A percentile compares a stretch with the other conserved stretches of the same genome.
Conservation (phyloP, 1,139 yeast genomes). For the Suhomyces terraborum region DNA sequence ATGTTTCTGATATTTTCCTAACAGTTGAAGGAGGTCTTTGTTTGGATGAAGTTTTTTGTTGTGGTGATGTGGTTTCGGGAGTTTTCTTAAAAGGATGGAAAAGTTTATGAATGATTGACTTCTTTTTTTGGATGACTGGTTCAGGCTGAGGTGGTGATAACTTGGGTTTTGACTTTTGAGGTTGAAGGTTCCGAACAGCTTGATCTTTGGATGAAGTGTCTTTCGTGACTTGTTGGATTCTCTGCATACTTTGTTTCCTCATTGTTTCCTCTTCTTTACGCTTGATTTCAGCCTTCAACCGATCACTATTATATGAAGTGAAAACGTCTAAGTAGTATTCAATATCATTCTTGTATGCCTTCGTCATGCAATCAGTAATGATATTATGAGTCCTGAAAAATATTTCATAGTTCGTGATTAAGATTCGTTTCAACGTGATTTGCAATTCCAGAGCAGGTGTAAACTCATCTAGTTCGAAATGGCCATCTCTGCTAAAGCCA, state of each 20-base stretch:
- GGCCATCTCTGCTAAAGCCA: slow-evolving; percentile 30
- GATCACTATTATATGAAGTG: slow-evolving; percentile 14
- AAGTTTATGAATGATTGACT: slow-evolving; percentile 25
- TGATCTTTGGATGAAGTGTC: not conserved
- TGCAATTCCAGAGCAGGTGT: slow-evolving; percentile 27
- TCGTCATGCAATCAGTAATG: slow-evolving; percentile 27
- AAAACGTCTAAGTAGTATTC: slow-evolving; percentile 22
- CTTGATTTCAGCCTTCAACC: slow-evolving; percentile 6
- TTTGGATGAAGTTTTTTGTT: not conserved
- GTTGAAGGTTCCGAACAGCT: not conserved
- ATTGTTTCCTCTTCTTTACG: slow-evolving; percentile 7
- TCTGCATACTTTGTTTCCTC: slow-evolving; percentile 2
- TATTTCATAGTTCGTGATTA: slow-evolving; percentile 25
- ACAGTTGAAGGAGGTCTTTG: slow-evolving; percentile 1
- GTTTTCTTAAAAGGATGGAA: slow-evolving; percentile 20
- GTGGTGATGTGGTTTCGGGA: not conserved
- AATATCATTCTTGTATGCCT: slow-evolving; percentile 28
- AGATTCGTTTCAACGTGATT: slow-evolving; percentile 23
- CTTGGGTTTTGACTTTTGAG: not conserved
- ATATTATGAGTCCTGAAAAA: slow-evolving; percentile 27
- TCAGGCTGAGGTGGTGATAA: not conserved
- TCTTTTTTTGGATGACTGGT: slow-evolving; percentile 14
- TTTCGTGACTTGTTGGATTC: not conserved
- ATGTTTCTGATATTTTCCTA: slow-evolving; percentile 20
- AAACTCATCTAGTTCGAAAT: slow-evolving; percentile 28